phyloP scores from a whole-genome alignment of 2,329 filamentous ascomycete species.

The Cadophora luteo-olivacea region DNA sequence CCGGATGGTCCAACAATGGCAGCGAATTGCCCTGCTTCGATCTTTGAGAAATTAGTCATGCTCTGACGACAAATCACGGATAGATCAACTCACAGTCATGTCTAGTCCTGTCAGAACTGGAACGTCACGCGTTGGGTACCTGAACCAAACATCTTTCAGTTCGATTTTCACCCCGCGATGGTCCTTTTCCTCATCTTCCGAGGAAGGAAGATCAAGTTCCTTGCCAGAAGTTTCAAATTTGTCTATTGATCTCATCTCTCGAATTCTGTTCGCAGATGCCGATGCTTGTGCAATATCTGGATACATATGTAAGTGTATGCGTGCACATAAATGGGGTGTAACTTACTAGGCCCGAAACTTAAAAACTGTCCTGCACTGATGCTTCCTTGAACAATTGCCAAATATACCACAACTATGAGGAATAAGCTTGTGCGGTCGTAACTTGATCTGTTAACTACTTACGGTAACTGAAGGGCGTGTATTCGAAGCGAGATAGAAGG shows the following conservation, averaged over 20 bases:
- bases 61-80: no score
- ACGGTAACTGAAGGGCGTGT: conserved; percentile 39
- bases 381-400: conserved; percentile 57
- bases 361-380: conserved; percentile 61
- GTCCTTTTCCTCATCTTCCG: conserved; percentile 41
- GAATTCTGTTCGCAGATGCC: conserved; percentile 64
- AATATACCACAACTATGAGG: conserved; percentile 60
- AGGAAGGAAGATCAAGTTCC: conserved; percentile 31
- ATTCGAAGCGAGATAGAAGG: conserved; percentile 47
- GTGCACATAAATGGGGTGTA: neutral
- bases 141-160: conserved; percentile 62
- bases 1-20: conserved; percentile 71
- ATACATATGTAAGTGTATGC: conserved; percentile 5
- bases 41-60: conserved; percentile 30
- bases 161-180: conserved; percentile 59
- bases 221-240: conserved; percentile 20
- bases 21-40: conserved; percentile 70
- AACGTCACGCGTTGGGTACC: conserved; percentile 63
- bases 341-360: conserved; percentile 53
- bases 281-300: conserved; percentile 62
- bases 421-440: conserved; percentile 48
- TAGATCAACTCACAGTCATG: conserved; percentile 50
- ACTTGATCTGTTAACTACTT: neutral
- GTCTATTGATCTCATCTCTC: conserved; percentile 46
- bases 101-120: conserved; percentile 66